Evolutionary conservation across 2,329 filamentous ascomycete species (phyloP), one percentile per base, ranked within the genome.

Genomic region (Zymoseptoria pseudotritici): DNA sequence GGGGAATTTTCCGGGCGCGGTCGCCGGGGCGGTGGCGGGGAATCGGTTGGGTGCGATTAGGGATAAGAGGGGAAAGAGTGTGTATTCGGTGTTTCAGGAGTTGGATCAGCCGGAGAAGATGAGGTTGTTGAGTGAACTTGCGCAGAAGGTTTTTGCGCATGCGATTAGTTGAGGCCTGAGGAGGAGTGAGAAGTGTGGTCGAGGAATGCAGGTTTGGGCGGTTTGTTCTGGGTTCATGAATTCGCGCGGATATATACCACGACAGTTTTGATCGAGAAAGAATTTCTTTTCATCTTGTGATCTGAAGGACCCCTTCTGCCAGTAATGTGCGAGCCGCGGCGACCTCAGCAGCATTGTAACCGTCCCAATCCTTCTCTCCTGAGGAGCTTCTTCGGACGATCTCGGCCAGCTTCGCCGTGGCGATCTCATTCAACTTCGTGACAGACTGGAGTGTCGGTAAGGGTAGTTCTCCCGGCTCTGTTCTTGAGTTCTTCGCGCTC

Each of bases 31-130:
- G 2, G 92, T 97, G 2, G 93, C 92, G 0, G 94, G 94, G 10
- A 97, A 97, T 76, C 79, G 92, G 56, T 77, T 97, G n/a, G 94
- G 94, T 0, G 90, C 90, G 6, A 84, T 99, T 20, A 82, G 94
- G 59, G 94, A 99, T 76, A 86, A 89, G 31, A 91, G 86, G 76
- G 92, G 92, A 21, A 97, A 97, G 86, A 96, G 90, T 71, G 94
- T 99, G 5, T 97, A 95, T 75, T 81, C 86, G 26, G 94, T 97
- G 17, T 97, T 93, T 73, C 86, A 90, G 80, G 89, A 96, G 68
- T 79, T 99, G 70, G 91, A 91, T 55, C 88, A 91, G 74, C 82
- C 81, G 55, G 92, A 96, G 70, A 88, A 90, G 71, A 86, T 91
- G 58, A 86, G 86, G 73, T 75, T 99, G 69, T 79, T 97, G 62